Evolutionary conservation across 768 basidiomycete genomes (phyloP).

Genomic region (Postia placenta): DNA sequence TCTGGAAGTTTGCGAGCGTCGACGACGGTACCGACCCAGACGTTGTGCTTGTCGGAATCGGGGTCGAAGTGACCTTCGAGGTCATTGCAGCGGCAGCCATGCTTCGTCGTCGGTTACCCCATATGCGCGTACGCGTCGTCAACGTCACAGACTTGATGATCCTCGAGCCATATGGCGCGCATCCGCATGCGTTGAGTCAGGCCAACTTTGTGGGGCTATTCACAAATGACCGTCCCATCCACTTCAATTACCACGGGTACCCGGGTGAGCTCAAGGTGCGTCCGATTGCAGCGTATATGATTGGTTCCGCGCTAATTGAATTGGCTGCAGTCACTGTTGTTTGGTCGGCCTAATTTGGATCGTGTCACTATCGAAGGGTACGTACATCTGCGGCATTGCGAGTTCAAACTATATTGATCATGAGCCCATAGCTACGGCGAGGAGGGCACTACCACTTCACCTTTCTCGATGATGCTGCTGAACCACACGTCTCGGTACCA

Average conservation of each 20-base stretch:
- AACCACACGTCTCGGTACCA: constrained; percentile 65
- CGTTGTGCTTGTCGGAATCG: constrained; percentile 81
- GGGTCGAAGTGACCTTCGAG: constrained; percentile 85
- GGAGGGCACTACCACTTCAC: constrained; percentile 77
- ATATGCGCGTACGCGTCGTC: constrained; percentile 77
- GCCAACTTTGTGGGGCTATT: constrained; percentile 66
- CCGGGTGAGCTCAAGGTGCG: constrained; percentile 58
- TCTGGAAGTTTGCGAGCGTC: constrained; percentile 80
- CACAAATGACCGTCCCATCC: constrained; percentile 59
- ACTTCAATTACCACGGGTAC: constrained; percentile 85
- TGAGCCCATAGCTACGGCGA: constrained; percentile 42
- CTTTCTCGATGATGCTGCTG: constrained; percentile 81
- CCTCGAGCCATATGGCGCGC: constrained; percentile 57
- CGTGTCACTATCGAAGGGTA: constrained; percentile 52
- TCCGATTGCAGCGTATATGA: too few species aligned
- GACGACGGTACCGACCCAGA: constrained; percentile 70
- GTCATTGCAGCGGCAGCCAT: constrained; percentile 82
- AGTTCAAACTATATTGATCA: constrained; percentile 1
- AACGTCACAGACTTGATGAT: constrained; percentile 91
- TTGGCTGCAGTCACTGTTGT: constrained; percentile 38
- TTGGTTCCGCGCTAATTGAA: too few species aligned
- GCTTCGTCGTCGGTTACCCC: constrained; percentile 61
- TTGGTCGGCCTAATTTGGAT: constrained; percentile 43
- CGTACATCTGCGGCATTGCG: constrained; percentile 9
- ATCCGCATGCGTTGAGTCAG: constrained; percentile 67